Evolutionary conservation across 164 flowering plant species (phyloP).

Genomic region (Magnolia sinica): DNA sequence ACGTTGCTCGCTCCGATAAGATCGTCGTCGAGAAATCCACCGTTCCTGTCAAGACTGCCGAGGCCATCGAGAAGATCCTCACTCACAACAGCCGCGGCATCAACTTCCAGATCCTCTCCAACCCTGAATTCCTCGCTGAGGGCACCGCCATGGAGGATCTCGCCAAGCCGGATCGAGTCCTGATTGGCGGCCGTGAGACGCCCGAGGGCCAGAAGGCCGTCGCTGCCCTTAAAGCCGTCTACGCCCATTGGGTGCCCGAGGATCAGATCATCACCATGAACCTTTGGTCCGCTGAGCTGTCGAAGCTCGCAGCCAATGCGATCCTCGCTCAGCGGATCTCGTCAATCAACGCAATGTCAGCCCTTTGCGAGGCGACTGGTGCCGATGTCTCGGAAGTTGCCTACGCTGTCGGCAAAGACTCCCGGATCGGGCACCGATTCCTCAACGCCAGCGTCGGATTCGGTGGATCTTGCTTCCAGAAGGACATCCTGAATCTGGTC

Average conservation of each 20-base stretch:
- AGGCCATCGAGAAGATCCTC: slow-evolving; percentile 30
- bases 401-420: slow-evolving; percentile 23
- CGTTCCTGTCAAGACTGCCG: slow-evolving; percentile 31
- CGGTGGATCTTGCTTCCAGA: slow-evolving; percentile 29
- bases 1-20: slow-evolving; percentile 27
- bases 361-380: slow-evolving; percentile 27
- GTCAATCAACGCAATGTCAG: slow-evolving; percentile 23
- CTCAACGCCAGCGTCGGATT: slow-evolving; percentile 24
- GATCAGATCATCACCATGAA: slow-evolving; percentile 10
- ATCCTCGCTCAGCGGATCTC: slow-evolving; percentile 23
- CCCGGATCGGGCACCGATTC: slow-evolving; percentile 20
- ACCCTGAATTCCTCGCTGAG: slow-evolving; percentile 29
- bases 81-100: slow-evolving; percentile 24
- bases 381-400: slow-evolving; percentile 26
- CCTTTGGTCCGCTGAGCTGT: slow-evolving; percentile 1
- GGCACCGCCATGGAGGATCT: slow-evolving; percentile 25
- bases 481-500: slow-evolving; percentile 25
- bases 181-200: slow-evolving; percentile 29
- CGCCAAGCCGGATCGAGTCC: slow-evolving; percentile 21
- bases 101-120: slow-evolving; percentile 24
- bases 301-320: slow-evolving; percentile 28
- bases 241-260: slow-evolving; percentile 24
- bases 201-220: slow-evolving; percentile 25
- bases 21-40: slow-evolving; percentile 35
- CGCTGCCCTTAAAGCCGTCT: slow-evolving; percentile 12